These are phyloP conservation scores for Mallotus repandus DNA, from an alignment of 441 rosid genomes.

Conservation along the genomic window DNA sequence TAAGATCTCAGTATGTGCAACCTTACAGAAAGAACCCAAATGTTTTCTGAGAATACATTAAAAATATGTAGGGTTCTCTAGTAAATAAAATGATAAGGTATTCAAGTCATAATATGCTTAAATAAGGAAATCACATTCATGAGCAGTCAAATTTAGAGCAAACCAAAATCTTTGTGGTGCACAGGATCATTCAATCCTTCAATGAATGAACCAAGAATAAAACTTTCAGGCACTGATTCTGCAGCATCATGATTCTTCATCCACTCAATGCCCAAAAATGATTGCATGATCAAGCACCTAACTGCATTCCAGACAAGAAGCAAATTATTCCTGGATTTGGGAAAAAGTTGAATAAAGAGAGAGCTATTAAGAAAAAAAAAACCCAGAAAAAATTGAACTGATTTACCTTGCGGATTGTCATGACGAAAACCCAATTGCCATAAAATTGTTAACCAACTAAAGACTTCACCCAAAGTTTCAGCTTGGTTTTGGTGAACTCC, in stretches of 20 bases:
- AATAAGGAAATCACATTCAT: slow-evolving; percentile 14
- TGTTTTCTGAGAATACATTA: background rate
- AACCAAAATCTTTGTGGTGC: slow-evolving; percentile 95
- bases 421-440: slow-evolving; percentile 89
- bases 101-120: slow-evolving; percentile 5
- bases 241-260: slow-evolving; percentile 50
- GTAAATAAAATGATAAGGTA: background rate
- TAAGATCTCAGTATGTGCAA: background rate
- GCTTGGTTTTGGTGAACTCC: slow-evolving; percentile 35
- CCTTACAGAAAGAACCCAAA: background rate
- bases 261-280: slow-evolving; percentile 83
- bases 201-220: slow-evolving; percentile 78
- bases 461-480: slow-evolving; percentile 45
- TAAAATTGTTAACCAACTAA: slow-evolving; percentile 79
- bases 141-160: slow-evolving; percentile 30
- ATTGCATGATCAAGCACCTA: slow-evolving; percentile 93
- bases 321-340: slow-evolving; percentile 7
- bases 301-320: slow-evolving; percentile 50
- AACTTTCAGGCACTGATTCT: slow-evolving; percentile 63
- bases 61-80: background rate
- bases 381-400: background rate
- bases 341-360: background rate
- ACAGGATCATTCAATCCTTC: slow-evolving; percentile 86
- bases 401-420: slow-evolving; percentile 87
- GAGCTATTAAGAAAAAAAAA: background rate